phyloP scores from a whole-genome alignment of 495 filamentous ascomycete genomes.

The Penicilliopsis zonata region DNA sequence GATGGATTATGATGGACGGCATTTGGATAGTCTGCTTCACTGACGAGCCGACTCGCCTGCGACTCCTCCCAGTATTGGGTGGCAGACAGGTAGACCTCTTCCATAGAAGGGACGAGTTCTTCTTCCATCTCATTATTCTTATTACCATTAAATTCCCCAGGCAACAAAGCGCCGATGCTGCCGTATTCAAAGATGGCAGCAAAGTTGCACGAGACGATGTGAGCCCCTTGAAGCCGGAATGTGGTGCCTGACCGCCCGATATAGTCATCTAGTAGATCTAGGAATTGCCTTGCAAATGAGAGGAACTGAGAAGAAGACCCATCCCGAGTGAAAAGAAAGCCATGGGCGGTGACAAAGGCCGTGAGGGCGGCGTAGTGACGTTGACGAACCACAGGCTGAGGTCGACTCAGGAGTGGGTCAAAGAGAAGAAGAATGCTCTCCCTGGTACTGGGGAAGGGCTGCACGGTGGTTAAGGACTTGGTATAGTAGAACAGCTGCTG shows the following conservation, averaged over 20 bases:
- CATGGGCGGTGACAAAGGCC: conserved; percentile 53
- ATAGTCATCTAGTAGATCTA: conserved; percentile 40
- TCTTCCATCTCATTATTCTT: conserved; percentile 11
- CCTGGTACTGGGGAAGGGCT: conserved; percentile 47
- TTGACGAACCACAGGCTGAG: conserved; percentile 6
- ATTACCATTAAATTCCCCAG: conserved; percentile 18
- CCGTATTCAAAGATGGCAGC: conserved; percentile 49
- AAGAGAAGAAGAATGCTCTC: conserved; percentile 64
- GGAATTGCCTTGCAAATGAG: conserved; percentile 34
- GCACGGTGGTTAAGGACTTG: conserved; percentile 32
- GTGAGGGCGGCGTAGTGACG: conserved; percentile 22
- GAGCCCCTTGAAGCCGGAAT: conserved; percentile 54
- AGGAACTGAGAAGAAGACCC: conserved; percentile 35
- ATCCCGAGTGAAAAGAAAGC: conserved; percentile 50
- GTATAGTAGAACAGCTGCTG: conserved; percentile 70
- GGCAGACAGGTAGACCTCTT: conserved; percentile 12
- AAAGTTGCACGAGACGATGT: conserved; percentile 39
- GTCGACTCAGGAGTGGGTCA: conserved; percentile 45
- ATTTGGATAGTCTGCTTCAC: not conserved
- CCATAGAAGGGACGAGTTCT: conserved; percentile 20
- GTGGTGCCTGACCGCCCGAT: conserved; percentile 43
- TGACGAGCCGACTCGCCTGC: not conserved
- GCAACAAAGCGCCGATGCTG: conserved; percentile 33
- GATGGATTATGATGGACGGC: conserved; percentile 5
- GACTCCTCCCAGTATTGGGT: conserved; percentile 6